These are phyloP conservation scores for Nissolia schottii DNA, from an alignment of 306 rosid genomes.

Conservation along the genomic window DNA sequence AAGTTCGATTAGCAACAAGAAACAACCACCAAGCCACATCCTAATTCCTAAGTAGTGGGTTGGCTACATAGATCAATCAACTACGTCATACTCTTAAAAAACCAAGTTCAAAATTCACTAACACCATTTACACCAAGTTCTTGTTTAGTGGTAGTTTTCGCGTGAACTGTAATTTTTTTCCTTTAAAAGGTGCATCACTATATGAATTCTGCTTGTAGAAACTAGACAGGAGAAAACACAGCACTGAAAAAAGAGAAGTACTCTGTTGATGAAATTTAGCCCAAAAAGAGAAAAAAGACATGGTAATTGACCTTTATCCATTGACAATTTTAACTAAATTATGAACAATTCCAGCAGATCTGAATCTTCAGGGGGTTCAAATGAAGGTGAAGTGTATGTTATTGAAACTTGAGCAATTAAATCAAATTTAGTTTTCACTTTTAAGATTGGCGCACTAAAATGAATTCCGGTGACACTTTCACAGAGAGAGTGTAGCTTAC, in stretches of 20 bases:
- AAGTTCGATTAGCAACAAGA: background rate
- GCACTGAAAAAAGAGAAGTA: background rate
- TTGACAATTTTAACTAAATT: background rate
- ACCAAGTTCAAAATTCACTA: background rate
- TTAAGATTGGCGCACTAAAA: background rate
- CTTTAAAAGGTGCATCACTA: background rate
- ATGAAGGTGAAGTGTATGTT: background rate
- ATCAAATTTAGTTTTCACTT: background rate
- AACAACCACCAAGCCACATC: background rate
- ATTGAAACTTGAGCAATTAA: background rate
- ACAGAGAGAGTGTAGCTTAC: background rate
- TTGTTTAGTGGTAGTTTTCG: background rate
- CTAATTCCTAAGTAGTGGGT: background rate
- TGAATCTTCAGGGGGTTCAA: background rate
- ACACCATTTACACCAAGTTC: background rate
- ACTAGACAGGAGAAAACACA: background rate
- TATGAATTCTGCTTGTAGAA: background rate
- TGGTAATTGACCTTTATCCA: background rate
- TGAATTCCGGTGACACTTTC: background rate
- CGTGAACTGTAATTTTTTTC: background rate
- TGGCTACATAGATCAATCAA: background rate
- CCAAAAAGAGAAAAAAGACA: background rate
- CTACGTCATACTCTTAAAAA: background rate
- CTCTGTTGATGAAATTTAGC: too few relatives aligned
- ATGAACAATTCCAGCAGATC: background rate